A percentile compares a stretch with the other conserved stretches of the same genome.
phyloP scores from a whole-genome alignment of 208 protist species.

The Blastocrithidia nonstop region DNA sequence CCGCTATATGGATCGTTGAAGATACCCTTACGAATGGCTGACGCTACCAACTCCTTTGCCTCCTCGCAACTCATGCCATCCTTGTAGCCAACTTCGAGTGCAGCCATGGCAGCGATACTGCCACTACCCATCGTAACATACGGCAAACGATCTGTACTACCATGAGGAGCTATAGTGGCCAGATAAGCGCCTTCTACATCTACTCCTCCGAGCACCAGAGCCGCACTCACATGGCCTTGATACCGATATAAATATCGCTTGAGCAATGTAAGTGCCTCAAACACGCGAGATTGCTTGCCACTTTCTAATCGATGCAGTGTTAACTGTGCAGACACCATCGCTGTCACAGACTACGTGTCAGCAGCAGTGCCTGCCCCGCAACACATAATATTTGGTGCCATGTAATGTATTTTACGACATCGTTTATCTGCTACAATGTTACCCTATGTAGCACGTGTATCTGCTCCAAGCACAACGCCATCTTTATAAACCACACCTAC shows the following conservation, averaged over 20 bases:
- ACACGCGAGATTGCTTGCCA: conserved; percentile 91
- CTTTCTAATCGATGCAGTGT: conserved; percentile 91
- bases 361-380: conserved; percentile 99
- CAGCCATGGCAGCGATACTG: conserved; percentile 97
- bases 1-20: conserved; percentile 99
- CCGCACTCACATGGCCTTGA: conserved; percentile 97
- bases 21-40: conserved; percentile 97
- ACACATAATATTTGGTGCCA: conserved; percentile 99
- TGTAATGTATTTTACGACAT: conserved; percentile 99
- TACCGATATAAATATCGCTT: conserved; percentile 97
- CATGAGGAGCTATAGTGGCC: conserved; percentile 96
- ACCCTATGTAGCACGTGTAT: conserved; percentile 98
- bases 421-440: conserved; percentile 99
- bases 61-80: conserved; percentile 90
- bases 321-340: conserved; percentile 90
- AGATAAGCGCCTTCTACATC: conserved; percentile 95
- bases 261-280: conserved; percentile 94
- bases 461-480: conserved; percentile 99
- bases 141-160: conserved; percentile 93
- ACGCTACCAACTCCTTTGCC: conserved; percentile 93
- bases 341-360: conserved; percentile 94
- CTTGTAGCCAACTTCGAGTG: conserved; percentile 96
- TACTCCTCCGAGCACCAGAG: conserved; percentile 98
- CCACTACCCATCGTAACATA: conserved; percentile 99
- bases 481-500: conserved; percentile 96